Conservation (phyloP, 208 protist genomes). For the Crithidia bombi region DNA sequence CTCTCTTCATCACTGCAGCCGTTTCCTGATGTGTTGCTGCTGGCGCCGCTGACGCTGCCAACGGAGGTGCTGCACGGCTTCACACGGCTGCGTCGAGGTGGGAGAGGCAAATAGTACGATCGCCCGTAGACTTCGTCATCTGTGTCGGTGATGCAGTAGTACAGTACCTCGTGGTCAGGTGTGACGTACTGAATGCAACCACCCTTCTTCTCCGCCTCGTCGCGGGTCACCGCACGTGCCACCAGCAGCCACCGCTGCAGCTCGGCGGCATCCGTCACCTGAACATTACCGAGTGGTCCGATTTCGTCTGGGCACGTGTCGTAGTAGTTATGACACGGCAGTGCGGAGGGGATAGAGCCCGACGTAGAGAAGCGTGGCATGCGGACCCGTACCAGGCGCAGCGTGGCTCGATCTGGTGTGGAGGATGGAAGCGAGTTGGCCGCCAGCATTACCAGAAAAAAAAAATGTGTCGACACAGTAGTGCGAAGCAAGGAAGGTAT, state of each 20-base stretch:
- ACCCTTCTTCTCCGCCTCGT: not conserved
- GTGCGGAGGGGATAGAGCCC: not conserved
- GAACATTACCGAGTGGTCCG: not conserved
- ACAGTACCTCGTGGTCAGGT: not conserved
- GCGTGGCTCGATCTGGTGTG: not conserved
- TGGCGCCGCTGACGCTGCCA: not conserved
- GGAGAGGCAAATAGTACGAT: not conserved
- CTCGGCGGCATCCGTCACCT: not conserved
- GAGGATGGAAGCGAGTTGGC: too few relatives aligned
- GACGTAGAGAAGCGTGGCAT: not conserved
- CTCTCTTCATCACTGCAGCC: too few relatives aligned
- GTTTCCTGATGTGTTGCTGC: not conserved
- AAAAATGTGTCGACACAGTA: too few relatives aligned
- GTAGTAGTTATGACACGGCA: not conserved
- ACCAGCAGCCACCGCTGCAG: slow-evolving; percentile 2
- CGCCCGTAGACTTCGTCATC: slow-evolving; percentile 6
- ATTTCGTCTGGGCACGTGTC: not conserved
- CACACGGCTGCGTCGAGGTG: not conserved
- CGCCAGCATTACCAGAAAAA: too few relatives aligned
- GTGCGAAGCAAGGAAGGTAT: too few relatives aligned
- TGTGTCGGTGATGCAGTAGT: slow-evolving; percentile 1
- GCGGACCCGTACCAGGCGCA: not conserved
- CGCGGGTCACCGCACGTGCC: not conserved
- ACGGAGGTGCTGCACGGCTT: not conserved
- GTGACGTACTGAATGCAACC: slow-evolving; percentile 2